Evolutionary conservation across 805 yeast species (phyloP).

Genomic region (Komagataella mondaviorum): DNA sequence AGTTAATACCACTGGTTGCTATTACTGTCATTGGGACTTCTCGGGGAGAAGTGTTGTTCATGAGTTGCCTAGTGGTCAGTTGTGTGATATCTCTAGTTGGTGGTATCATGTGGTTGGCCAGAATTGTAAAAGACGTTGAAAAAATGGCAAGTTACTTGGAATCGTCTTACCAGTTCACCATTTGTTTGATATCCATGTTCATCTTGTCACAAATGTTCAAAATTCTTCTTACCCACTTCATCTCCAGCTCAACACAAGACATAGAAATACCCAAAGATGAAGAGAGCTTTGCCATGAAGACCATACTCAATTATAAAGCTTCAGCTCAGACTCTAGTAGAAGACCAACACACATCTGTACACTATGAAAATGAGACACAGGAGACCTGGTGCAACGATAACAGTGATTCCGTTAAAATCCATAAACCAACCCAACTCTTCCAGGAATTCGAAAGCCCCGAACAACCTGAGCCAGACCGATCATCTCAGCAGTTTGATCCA

Average conservation of each 20-base stretch:
- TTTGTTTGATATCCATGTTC: neutral
- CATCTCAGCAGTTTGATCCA: neutral
- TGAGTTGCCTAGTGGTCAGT: neutral
- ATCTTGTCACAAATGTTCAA: neutral
- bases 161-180: neutral
- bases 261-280: neutral
- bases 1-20: neutral
- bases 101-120: neutral
- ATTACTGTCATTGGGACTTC: neutral
- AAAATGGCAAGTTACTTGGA: neutral
- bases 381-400: neutral
- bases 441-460: neutral
- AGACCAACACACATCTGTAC: neutral
- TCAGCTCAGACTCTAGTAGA: neutral
- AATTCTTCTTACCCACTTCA: neutral
- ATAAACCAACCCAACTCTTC: neutral
- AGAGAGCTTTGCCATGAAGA: neutral
- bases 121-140: neutral
- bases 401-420: neutral
- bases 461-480: neutral
- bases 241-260: neutral
- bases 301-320: neutral
- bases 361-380: neutral
- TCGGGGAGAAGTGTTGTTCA: neutral
- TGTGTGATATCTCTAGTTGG: neutral